Evolutionary conservation across 176 grass and related monocot species (phyloP).

Genomic region (Triticum monococcum): DNA sequence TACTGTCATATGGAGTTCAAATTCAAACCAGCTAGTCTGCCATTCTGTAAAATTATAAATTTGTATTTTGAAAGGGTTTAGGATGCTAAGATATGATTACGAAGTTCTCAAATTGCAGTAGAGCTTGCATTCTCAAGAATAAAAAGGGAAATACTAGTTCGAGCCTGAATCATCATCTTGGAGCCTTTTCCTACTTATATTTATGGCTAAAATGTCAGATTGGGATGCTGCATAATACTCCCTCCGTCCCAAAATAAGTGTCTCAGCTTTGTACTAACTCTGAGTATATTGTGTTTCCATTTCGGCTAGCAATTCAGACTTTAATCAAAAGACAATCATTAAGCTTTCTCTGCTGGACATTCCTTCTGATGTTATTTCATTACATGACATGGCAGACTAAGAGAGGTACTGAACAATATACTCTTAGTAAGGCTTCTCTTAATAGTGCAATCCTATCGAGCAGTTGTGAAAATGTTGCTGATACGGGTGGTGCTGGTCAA

Average conservation of each 20-base stretch:
- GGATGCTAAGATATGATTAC: neutral
- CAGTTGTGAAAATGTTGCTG: neutral
- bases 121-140: neutral
- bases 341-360: neutral
- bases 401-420: neutral
- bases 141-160: neutral
- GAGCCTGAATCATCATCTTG: neutral
- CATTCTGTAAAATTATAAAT: neutral
- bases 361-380: neutral
- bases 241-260: too few relatives aligned
- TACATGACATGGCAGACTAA: constrained; percentile 14
- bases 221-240: neutral
- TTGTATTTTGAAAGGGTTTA: neutral
- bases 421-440: neutral
- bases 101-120: neutral
- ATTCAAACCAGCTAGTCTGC: constrained; percentile 1
- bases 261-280: too few relatives aligned
- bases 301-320: neutral
- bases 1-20: neutral
- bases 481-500: neutral
- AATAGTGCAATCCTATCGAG: neutral
- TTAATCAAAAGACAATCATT: neutral
- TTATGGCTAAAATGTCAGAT: neutral
- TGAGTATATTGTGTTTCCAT: neutral
- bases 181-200: neutral